Conservation (phyloP, 169 alveolate species). For the Fabrea salina region DNA sequence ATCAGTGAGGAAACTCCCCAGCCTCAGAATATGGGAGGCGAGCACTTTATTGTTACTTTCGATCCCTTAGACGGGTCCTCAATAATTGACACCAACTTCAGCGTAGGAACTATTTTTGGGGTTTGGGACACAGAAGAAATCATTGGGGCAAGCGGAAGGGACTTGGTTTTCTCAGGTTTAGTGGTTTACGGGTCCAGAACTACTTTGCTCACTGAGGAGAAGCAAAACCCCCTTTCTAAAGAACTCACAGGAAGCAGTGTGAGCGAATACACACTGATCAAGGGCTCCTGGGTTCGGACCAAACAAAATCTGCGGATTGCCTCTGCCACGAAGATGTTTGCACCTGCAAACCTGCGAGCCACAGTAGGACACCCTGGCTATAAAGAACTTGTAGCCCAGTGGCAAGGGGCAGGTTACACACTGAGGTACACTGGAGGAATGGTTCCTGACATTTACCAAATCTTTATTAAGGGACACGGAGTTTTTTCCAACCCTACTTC, state of each 20-base stretch:
- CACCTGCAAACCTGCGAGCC: conserved; percentile 87
- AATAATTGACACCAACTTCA: conserved; percentile 80
- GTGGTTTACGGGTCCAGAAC: conserved; percentile 77
- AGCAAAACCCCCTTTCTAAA: not conserved
- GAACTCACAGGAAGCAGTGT: conserved; percentile 11
- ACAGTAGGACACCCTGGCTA: conserved; percentile 65
- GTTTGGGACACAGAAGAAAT: conserved; percentile 79
- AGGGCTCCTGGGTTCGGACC: conserved; percentile 55
- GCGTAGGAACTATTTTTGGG: conserved; percentile 84
- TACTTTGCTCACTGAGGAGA: conserved; percentile 30
- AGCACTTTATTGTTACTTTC: conserved; percentile 74
- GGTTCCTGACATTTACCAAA: conserved; percentile 85
- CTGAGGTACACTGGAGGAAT: conserved; percentile 85
- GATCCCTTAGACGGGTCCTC: conserved; percentile 89
- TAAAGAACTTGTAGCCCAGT: conserved; percentile 61
- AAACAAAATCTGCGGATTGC: conserved; percentile 40
- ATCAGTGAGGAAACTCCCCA: conserved; percentile 37
- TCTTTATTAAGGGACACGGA: conserved; percentile 80
- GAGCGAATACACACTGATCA: conserved; percentile 49
- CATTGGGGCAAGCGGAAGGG: conserved; percentile 57
- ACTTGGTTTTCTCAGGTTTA: conserved; percentile 59
- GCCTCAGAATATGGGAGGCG: conserved; percentile 40
- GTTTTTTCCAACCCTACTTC: conserved; percentile 71
- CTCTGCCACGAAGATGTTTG: conserved; percentile 63
- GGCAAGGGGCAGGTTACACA: conserved; percentile 68